A percentile compares a stretch with the other conserved stretches of the same genome.
Conservation (phyloP, 768 basidiomycete species). For the Hortiboletus flavorubellus region DNA sequence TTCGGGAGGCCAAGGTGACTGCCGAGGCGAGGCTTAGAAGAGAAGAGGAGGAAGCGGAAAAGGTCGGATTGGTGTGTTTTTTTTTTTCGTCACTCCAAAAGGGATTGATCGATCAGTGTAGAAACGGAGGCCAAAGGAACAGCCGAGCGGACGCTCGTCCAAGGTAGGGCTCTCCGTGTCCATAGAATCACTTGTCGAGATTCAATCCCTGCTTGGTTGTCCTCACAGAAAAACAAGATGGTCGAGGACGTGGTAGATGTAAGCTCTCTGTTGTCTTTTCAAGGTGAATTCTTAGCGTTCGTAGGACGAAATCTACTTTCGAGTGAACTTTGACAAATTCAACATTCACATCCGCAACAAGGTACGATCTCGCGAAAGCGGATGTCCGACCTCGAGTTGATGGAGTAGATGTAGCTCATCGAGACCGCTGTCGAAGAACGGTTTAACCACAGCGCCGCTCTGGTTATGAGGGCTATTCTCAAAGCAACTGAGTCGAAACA, state of each 20-base stretch:
- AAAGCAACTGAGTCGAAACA: slow-evolving; percentile 68
- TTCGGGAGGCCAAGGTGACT: slow-evolving; percentile 66
- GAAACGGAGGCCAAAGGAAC: slow-evolving; percentile 62
- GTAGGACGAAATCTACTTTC: slow-evolving; percentile 73
- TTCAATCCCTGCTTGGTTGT: slow-evolving; percentile 23
- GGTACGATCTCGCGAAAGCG: slow-evolving; percentile 39
- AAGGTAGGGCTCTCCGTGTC: slow-evolving; percentile 43
- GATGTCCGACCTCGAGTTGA: slow-evolving; percentile 5
- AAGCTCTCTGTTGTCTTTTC: slow-evolving; percentile 24
- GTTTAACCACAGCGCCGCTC: slow-evolving; percentile 71
- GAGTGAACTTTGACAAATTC: slow-evolving; percentile 88
- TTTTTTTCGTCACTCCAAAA: not conserved
- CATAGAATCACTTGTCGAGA: not conserved
- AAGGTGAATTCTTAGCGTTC: not conserved
- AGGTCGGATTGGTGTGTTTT: slow-evolving; percentile 62
- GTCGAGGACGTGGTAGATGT: slow-evolving; percentile 65
- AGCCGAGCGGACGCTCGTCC: slow-evolving; percentile 39
- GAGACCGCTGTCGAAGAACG: slow-evolving; percentile 72
- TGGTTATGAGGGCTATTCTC: slow-evolving; percentile 68
- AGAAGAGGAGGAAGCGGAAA: slow-evolving; percentile 73
- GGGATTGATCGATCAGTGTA: slow-evolving; percentile 33
- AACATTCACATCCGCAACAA: slow-evolving; percentile 84
- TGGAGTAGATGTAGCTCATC: slow-evolving; percentile 55
- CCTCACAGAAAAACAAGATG: slow-evolving; percentile 41
- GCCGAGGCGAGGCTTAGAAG: slow-evolving; percentile 60